Evolutionary conservation across 2,329 filamentous ascomycete genomes (phyloP).

Genomic region (Fusarium redolens): DNA sequence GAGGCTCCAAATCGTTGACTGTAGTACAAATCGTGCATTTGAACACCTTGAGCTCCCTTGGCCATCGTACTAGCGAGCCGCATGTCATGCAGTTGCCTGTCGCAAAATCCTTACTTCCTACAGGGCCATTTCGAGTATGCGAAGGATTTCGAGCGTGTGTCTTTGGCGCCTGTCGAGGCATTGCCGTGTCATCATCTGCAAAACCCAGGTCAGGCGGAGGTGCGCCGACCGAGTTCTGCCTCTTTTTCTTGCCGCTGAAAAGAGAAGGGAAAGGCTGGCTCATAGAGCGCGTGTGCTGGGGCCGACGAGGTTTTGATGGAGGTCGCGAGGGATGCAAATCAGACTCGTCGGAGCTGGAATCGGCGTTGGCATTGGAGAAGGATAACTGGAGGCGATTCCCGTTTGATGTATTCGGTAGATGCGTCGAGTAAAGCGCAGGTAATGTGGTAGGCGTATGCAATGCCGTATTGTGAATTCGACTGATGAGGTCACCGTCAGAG

Average conservation of each 20-base stretch:
- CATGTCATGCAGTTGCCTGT: conserved; percentile 88
- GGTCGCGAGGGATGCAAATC: conserved; percentile 49
- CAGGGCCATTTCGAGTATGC: conserved; percentile 48
- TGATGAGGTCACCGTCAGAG: conserved; percentile 49
- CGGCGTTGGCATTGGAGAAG: conserved; percentile 47
- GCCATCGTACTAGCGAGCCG: conserved; percentile 83
- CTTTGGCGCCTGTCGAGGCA: conserved; percentile 44
- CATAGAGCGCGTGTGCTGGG: conserved; percentile 66
- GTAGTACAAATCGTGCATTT: conserved; percentile 86
- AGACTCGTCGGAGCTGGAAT: conserved; percentile 60
- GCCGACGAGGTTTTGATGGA: conserved; percentile 35
- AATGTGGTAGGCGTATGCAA: conserved; percentile 49
- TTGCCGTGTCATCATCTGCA: conserved; percentile 45
- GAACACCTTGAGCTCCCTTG: conserved; percentile 77
- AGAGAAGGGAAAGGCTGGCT: conserved; percentile 84
- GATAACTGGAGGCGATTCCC: conserved; percentile 43
- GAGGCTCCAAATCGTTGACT: conserved; percentile 76
- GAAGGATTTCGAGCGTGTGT: conserved; percentile 40
- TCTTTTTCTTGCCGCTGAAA: conserved; percentile 71
- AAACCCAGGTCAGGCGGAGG: conserved; percentile 49
- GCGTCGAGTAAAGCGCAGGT: conserved; percentile 31
- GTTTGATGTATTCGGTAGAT: conserved; percentile 11
- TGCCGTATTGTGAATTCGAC: conserved; percentile 51
- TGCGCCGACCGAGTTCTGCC: conserved; percentile 54
- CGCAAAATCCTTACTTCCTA: conserved; percentile 66